Evolutionary conservation across 352 stramenopile species (phyloP), one percentile per base, ranked within the genome.

Genomic region (Elongisporangium prolatum): DNA sequence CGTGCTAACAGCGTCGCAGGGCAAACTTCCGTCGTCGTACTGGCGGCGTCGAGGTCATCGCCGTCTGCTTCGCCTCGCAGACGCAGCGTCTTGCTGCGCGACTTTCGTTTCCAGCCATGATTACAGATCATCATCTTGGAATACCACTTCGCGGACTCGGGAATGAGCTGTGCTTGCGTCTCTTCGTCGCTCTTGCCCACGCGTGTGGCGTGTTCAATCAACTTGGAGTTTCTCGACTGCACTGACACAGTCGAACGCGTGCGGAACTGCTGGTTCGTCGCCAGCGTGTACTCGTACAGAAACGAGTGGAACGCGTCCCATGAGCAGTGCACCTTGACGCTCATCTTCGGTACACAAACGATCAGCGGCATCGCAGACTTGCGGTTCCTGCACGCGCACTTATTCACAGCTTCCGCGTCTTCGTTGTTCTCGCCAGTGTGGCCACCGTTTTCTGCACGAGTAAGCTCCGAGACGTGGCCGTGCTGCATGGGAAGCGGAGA

Each of bases 91-190:
- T 87, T 86, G 50, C 68, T 77, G 5, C 80, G 70, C 10, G 68
- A 75, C 68, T 84, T 80, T 21, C 82, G 78, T 53, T 88, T 88
- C 82, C 82, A 90, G 0, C 82, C 82, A 52, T 87, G 78, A 7
- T 75, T 86, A 56, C 82, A 92, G 49, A 89, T 90, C 18, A 90
- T 55, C 61, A 92, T 59, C 64, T 92, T 92, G 1, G 80, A 90
- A 48, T 84, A 89, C 82, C 82, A 92, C 34, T 85, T 86, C 49
- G 74, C 71, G 13, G 68, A 48, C 20, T 84, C 61, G 0, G 82
- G 82, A 11, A 90, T 75, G 52, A 89, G 20, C 17, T 77, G 71
- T 2, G 57, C 63, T 0, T 49, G 59, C 3, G 70, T 57, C 0
- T 75, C 69, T 4, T 62, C 48, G 0, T 49, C 34, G 0, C 62